A percentile compares a stretch with the other conserved stretches of the same genome.
Conservation (phyloP, 441 rosid species). For the Macaranga tanarius region DNA sequence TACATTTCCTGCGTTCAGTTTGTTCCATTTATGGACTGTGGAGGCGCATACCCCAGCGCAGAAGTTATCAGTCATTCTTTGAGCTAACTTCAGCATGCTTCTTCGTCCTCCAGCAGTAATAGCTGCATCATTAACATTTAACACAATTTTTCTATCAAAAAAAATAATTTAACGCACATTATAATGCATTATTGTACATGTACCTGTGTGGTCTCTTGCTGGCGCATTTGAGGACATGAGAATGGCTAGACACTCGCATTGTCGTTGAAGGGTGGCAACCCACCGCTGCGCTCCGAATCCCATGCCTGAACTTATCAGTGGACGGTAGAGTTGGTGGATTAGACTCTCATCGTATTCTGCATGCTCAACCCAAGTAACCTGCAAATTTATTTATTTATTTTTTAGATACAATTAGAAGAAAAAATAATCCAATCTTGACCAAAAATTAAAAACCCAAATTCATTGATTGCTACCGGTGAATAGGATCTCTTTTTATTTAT, state of each 20-base stretch:
- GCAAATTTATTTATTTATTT: slow-evolving; percentile 10
- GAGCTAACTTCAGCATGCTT: slow-evolving; percentile 90
- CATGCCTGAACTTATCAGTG: slow-evolving; percentile 63
- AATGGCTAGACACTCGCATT: slow-evolving; percentile 75
- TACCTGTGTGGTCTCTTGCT: slow-evolving; percentile 51
- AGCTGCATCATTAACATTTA: slow-evolving; percentile 36
- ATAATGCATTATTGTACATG: too few relatives aligned
- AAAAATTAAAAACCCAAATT: too few relatives aligned
- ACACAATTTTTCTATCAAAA: too few relatives aligned
- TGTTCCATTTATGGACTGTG: slow-evolving; percentile 71
- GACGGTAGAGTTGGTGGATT: slow-evolving; percentile 65
- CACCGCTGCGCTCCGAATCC: slow-evolving; percentile 95
- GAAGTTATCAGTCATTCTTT: slow-evolving; percentile 85
- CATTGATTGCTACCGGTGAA: not conserved
- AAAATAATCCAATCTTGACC: too few relatives aligned
- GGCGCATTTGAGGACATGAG: slow-evolving; percentile 64
- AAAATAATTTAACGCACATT: too few relatives aligned
- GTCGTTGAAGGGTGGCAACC: slow-evolving; percentile 92
- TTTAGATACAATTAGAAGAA: not conserved
- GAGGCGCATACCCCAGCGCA: slow-evolving; percentile 88
- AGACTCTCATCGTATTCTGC: slow-evolving; percentile 68
- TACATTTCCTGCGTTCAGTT: slow-evolving; percentile 65
- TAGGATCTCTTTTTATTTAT: not conserved
- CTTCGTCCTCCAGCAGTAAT: slow-evolving; percentile 67
- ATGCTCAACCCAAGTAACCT: slow-evolving; percentile 98